A percentile compares a stretch with the other conserved stretches of the same genome.
These are phyloP conservation scores for Ustilago cynodontis DNA, from an alignment of 1,284 basidiomycete species.

Conservation along the genomic window DNA sequence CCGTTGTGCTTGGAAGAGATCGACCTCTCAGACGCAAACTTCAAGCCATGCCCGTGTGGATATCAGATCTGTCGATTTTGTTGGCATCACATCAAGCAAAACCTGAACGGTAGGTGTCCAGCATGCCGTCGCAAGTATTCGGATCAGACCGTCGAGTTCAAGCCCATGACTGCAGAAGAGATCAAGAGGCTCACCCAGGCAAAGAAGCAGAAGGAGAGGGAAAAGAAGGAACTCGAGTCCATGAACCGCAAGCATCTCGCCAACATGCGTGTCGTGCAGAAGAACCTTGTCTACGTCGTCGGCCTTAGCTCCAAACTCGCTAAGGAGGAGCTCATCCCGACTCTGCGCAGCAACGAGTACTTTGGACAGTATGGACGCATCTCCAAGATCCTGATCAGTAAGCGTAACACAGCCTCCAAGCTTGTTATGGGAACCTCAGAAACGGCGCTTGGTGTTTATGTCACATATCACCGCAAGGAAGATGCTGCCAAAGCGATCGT, in stretches of 20 bases:
- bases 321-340: slow-evolving; percentile 96
- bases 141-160: slow-evolving; percentile 93
- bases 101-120: slow-evolving; percentile 95
- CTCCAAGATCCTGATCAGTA: slow-evolving; percentile 91
- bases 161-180: slow-evolving; percentile 93
- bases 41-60: slow-evolving; percentile 98
- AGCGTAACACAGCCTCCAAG: slow-evolving; percentile 81
- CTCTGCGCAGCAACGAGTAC: slow-evolving; percentile 93
- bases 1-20: slow-evolving; percentile 98
- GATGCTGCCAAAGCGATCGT: slow-evolving; percentile 94
- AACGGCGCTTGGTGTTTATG: slow-evolving; percentile 91
- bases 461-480: slow-evolving; percentile 93
- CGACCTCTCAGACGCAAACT: slow-evolving; percentile 98
- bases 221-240: slow-evolving; percentile 92
- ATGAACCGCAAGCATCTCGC: slow-evolving; percentile 88
- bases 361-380: slow-evolving; percentile 99
- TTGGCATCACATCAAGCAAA: slow-evolving; percentile 97
- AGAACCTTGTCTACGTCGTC: slow-evolving; percentile 95
- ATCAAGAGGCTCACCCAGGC: slow-evolving; percentile 95
- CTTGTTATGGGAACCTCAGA: slow-evolving; percentile 72
- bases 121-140: slow-evolving; percentile 95
- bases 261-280: slow-evolving; percentile 95
- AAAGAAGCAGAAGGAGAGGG: slow-evolving; percentile 94
- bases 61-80: slow-evolving; percentile 99
- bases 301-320: slow-evolving; percentile 91